Percentiles rank a stretch among this genome's conserved stretches.
These are phyloP conservation scores for Spirogloea muscicola DNA, from an alignment of 139 green algal species.

Conservation along the genomic window DNA sequence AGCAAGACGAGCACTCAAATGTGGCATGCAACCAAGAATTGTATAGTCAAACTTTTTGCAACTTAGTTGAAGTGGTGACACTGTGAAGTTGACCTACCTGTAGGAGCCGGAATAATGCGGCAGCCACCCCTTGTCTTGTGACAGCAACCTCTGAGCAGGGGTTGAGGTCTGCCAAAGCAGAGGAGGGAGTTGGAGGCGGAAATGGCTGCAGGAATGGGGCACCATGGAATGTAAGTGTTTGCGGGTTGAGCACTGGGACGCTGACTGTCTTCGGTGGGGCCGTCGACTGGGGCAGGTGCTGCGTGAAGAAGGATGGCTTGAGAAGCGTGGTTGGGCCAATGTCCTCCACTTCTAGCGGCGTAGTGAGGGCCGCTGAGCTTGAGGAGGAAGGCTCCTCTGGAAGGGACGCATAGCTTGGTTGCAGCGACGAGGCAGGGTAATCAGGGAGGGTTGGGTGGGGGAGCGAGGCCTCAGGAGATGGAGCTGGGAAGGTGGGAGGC, in stretches of 20 bases:
- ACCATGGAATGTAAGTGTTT: not conserved
- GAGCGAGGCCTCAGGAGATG: slow-evolving; percentile 2
- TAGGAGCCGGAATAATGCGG: not conserved
- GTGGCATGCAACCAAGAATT: not conserved
- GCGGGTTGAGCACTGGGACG: not conserved
- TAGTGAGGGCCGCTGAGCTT: no score
- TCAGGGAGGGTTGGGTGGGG: not conserved
- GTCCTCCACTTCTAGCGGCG: no score
- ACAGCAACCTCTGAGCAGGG: not conserved
- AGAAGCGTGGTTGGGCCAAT: not conserved
- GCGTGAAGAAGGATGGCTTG: slow-evolving; percentile 13
- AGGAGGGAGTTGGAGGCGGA: slow-evolving; percentile 4
- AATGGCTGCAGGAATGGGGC: slow-evolving; percentile 26
- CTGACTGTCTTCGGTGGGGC: not conserved
- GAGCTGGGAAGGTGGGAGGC: not conserved
- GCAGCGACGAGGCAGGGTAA: not conserved
- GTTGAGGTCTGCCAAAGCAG: not conserved
- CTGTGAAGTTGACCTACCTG: not conserved
- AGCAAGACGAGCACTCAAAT: slow-evolving; percentile 3
- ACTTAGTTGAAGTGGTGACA: not conserved
- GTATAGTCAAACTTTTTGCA: not conserved
- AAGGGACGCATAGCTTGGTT: not conserved
- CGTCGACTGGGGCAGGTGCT: not conserved
- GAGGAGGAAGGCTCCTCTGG: not conserved
- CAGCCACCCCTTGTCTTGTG: not conserved